Evolutionary conservation across 306 rosid species (phyloP), one percentile per base, ranked within the genome.

Genomic region (Vigna nakashimae): DNA sequence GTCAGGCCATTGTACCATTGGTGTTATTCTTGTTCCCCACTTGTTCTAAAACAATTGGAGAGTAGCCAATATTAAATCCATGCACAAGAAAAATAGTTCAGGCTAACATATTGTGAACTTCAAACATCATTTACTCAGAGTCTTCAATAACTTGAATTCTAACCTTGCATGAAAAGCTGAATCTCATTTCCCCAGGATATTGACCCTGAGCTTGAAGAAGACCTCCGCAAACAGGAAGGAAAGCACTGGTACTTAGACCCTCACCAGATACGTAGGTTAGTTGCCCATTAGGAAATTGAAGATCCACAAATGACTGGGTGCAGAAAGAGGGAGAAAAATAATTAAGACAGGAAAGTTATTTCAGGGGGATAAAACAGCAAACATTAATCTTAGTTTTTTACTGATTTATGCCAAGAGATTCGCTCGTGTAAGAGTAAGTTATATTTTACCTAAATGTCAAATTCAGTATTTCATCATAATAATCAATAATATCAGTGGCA

Each of bases 191-290:
- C 76, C 99, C 99, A 2, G 99, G 99, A 92, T 91, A 96, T 81
- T 92, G 99, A 83, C 99, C 99, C 72, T 96, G 99, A 71, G 91
- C 97, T 89, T 92, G 99, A 84, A 96, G 90, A 84, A 92, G 99
- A 82, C 99, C 99, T 64, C 98, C 97, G 58, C 91, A 87, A 50
- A 92, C 36, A 58, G 97, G 98, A 76, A 92, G 83, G 84, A 96
- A 92, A 38, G 96, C 97, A 74, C 98, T 90, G 17, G 98, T 87
- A 82, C 84, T 91, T 52, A 92, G 88, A 74, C 99, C 99, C 91
- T 96, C 98, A 36, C 98, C 97, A 42, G 97, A 90, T 68, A 92
- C 96, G 58, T 92, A 92, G 65, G 99, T 96, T 60, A 96, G 73
- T 86, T 96, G 98, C 65, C 98, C 99, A 56, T 92, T 89, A 72